Evolutionary conservation across 139 green algal species (phyloP).

Genomic region (Auxenochlorella pyrenoidosa): DNA sequence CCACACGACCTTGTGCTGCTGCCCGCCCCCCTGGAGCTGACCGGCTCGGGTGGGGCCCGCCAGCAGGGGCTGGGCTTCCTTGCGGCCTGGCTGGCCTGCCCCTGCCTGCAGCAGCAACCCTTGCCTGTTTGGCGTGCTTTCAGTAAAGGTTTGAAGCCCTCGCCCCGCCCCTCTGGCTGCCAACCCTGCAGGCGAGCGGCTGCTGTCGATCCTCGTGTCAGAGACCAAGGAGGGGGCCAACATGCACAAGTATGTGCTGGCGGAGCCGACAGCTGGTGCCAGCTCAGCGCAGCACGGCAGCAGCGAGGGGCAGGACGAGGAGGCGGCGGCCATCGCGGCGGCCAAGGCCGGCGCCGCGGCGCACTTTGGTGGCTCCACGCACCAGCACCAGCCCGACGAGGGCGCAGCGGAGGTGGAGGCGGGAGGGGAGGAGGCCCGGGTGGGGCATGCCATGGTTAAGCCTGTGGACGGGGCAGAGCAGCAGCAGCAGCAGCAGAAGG

Average conservation of each 20-base stretch:
- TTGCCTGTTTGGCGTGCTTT: background rate
- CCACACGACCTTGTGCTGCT: slow-evolving; percentile 74
- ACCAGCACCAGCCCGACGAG: background rate
- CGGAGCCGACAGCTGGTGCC: slow-evolving; percentile 32
- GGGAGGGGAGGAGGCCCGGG: background rate
- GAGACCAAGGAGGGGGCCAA: slow-evolving; percentile 56
- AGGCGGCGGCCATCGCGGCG: background rate
- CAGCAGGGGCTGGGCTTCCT: background rate
- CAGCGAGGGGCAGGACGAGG: background rate
- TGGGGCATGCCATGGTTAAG: background rate
- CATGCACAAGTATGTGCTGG: slow-evolving; percentile 67
- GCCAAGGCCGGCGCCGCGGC: slow-evolving; percentile 6
- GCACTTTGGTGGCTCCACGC: background rate
- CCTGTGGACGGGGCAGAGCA: background rate
- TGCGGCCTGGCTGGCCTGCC: background rate
- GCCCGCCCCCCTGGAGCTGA: slow-evolving; percentile 59
- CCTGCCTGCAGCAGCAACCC: background rate
- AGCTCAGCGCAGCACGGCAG: background rate
- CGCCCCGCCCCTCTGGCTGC: background rate
- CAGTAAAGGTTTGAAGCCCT: background rate
- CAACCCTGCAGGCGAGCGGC: slow-evolving; percentile 53
- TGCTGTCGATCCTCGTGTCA: slow-evolving; percentile 70
- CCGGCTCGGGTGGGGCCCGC: slow-evolving; percentile 36
- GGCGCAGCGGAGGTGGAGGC: no score
- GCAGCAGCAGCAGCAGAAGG: background rate